Evolutionary conservation across 805 yeast species (phyloP).

Genomic region (Yarrowia divulgata): DNA sequence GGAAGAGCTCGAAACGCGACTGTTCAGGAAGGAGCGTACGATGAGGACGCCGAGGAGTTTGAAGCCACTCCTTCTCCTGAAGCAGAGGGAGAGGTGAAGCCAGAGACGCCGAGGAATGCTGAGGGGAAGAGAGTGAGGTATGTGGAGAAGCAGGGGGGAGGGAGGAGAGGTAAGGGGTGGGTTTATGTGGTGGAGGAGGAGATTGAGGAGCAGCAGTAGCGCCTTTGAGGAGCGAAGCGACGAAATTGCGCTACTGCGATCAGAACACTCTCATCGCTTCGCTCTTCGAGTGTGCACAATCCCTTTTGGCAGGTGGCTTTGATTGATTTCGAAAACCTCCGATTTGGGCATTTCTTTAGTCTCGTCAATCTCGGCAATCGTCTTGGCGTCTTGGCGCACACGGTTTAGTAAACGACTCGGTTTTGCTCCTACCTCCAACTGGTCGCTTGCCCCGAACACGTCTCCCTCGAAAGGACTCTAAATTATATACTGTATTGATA

Average conservation of each 20-base stretch:
- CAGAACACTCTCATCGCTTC: no score
- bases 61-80: slow-evolving; percentile 14
- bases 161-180: slow-evolving; percentile 26
- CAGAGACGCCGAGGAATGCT: slow-evolving; percentile 21
- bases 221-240: background rate
- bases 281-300: background rate
- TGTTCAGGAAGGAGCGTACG: background rate
- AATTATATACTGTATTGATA: slow-evolving; percentile 37
- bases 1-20: slow-evolving; percentile 15
- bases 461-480: slow-evolving; percentile 14
- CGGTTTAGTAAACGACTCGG: no score
- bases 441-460: no score
- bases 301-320: no score
- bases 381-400: no score
- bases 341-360: no score
- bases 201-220: background rate
- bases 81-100: background rate
- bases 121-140: slow-evolving; percentile 16
- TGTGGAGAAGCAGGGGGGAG: slow-evolving; percentile 23
- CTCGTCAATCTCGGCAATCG: no score
- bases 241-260: no score
- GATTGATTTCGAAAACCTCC: no score
- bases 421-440: no score
- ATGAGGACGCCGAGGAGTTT: slow-evolving; percentile 13
- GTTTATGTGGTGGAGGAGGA: slow-evolving; percentile 35